A percentile compares a stretch with the other conserved stretches of the same genome.
These are phyloP conservation scores for Porodaedalea pini DNA, from an alignment of 1,284 basidiomycete species.

Conservation along the genomic window DNA sequence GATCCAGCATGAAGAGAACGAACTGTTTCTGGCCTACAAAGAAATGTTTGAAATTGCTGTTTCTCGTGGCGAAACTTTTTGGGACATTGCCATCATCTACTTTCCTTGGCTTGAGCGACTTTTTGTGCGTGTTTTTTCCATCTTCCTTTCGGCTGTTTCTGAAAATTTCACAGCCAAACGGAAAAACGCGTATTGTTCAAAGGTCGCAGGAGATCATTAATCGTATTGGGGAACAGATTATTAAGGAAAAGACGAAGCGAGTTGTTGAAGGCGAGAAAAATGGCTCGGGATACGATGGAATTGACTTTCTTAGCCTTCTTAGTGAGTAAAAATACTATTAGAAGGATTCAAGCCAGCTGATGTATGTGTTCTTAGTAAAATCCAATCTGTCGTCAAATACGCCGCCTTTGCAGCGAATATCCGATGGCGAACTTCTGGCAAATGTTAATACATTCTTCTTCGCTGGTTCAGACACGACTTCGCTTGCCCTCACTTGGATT, in stretches of 20 bases:
- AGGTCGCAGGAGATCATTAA: conserved; percentile 60
- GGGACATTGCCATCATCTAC: conserved; percentile 53
- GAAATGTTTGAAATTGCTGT: conserved; percentile 76
- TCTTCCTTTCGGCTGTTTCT: conserved; percentile 12
- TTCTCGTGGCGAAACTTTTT: conserved; percentile 47
- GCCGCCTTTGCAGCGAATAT: conserved; percentile 64
- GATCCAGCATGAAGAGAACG: conserved; percentile 69
- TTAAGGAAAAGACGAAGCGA: conserved; percentile 64
- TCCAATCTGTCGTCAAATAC: conserved; percentile 66
- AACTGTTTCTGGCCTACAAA: conserved; percentile 71
- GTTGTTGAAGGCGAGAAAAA: conserved; percentile 52
- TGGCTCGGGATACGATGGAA: conserved; percentile 47
- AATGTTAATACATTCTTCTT: conserved; percentile 29
- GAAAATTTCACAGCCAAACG: conserved; percentile 46
- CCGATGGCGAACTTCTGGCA: conserved; percentile 51
- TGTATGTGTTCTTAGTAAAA: conserved; percentile 48
- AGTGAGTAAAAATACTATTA: conserved; percentile 39
- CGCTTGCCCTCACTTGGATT: conserved; percentile 75
- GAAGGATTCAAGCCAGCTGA: background rate
- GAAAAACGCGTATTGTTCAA: conserved; percentile 44
- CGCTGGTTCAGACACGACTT: conserved; percentile 57
- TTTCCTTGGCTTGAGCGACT: conserved; percentile 53
- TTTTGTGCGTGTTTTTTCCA: conserved; percentile 46
- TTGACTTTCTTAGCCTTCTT: conserved; percentile 65
- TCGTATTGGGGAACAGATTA: conserved; percentile 62